A percentile compares a stretch with the other conserved stretches of the same genome.
phyloP scores from a whole-genome alignment of 345 rosid genomes.

The Syzygium aromaticum region DNA sequence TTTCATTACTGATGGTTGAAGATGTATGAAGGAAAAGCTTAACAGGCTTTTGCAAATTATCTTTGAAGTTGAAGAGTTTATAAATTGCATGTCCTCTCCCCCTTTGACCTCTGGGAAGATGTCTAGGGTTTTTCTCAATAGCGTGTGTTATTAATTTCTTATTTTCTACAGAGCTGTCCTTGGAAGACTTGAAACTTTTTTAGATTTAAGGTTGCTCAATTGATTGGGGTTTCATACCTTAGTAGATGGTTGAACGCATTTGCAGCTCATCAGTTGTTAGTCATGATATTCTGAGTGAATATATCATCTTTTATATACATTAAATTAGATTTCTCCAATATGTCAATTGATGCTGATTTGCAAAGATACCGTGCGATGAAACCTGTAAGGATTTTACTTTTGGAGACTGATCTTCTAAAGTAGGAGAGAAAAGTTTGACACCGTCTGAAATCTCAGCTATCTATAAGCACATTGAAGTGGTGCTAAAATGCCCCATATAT shows the following conservation, averaged over 20 bases:
- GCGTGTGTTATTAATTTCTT: background rate
- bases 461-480: background rate
- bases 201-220: background rate
- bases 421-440: background rate
- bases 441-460: background rate
- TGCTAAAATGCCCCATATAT: background rate
- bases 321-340: background rate
- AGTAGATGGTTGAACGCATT: background rate
- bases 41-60: background rate
- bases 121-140: background rate
- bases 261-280: background rate
- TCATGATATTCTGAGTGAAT: background rate
- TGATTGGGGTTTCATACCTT: background rate
- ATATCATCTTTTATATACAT: background rate
- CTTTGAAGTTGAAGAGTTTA: background rate
- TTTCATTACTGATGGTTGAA: background rate
- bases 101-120: background rate
- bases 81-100: background rate
- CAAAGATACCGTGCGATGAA: background rate
- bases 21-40: background rate
- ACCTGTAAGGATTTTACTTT: background rate
- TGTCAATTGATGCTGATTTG: background rate
- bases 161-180: background rate
- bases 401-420: background rate
- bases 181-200: background rate